Evolutionary conservation across 768 basidiomycete species (phyloP), one percentile per base, ranked within the genome.

Genomic region (Lyophyllum decastes): DNA sequence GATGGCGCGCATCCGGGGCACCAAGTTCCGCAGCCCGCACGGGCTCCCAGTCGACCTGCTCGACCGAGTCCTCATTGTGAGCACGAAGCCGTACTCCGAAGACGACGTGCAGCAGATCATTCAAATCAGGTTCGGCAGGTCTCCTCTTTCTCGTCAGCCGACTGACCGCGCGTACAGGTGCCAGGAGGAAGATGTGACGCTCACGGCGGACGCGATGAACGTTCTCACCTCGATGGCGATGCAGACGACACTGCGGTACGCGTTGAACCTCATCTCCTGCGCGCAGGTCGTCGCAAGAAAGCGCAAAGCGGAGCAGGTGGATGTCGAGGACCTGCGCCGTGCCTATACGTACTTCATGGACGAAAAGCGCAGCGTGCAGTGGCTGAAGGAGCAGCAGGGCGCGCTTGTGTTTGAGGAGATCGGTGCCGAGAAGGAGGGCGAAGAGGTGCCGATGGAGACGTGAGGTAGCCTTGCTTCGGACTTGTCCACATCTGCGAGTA

Each of bases 31-130:
- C 64, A 90, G 89, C 62, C 96, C 96, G 1, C 96, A 99, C 68
- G 96, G 96, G 26, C 84, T 99, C 8, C 96, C 96, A 0, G 88
- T 92, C 30, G 96, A 98, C 73, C 79, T 98, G 33, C 84, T 99
- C 53, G 96, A 99, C 75, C 86, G 96, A 35, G 92, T 98, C 45
- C 77, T 98, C 62, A 99, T 99, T 66, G 95, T 99, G 74, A 92
- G 89, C 70, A 99, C 97, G 17, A 87, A 87, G 64, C 86, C 89
- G 12, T 99, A 99, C 68, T 71, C 77, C 11, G 82, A 86, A 48
- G 89, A 89, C 8, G 96, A 98, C 55, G 88, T 96, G 40, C 81
- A 86, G 63, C 88, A 96, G 71, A 98, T 99, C 64, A 90, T 98
- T 61, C 84, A 90, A 66, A 98, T 98, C 54, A n/a, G n/a, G n/a